phyloP scores from a whole-genome alignment of 331 rosid genomes.

The Pyrus hybrid region DNA sequence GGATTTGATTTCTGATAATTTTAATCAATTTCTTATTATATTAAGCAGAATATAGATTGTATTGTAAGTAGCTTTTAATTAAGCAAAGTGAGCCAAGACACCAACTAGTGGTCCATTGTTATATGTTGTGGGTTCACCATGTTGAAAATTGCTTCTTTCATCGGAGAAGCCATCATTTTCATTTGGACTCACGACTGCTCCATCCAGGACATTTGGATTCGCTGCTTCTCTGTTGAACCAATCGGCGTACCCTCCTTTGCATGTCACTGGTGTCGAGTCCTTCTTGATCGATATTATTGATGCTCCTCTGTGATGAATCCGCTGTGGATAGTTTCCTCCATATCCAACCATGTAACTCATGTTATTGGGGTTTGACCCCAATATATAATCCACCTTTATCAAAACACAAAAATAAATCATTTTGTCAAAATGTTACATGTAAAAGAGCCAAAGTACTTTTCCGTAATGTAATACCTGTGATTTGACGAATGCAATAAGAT shows the following conservation, averaged over 20 bases:
- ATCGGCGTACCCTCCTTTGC: constrained; percentile 25
- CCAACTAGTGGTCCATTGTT: constrained; percentile 47
- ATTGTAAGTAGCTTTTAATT: not conserved
- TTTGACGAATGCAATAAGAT: constrained; percentile 1
- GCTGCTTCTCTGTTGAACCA: constrained; percentile 33
- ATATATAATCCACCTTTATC: constrained; percentile 41
- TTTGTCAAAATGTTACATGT: not conserved
- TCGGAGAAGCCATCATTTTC: constrained; percentile 24
- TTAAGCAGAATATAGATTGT: no score
- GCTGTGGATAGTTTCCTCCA: constrained; percentile 30
- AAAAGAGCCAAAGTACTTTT: not conserved
- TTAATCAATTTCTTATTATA: no score
- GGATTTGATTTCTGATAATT: no score
- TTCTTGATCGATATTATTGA: constrained; percentile 44
- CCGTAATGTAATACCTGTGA: constrained; percentile 16
- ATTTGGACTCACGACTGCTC: constrained; percentile 47
- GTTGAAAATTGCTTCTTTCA: constrained; percentile 19
- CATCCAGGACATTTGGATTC: constrained; percentile 49
- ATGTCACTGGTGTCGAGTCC: constrained; percentile 17
- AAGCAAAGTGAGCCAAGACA: constrained; percentile 35
- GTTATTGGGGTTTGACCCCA: constrained; percentile 41
- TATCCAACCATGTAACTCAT: constrained; percentile 72
- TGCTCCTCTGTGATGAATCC: constrained; percentile 57
- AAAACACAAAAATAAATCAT: no score
- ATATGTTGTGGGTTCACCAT: constrained; percentile 35